Evolutionary conservation across 495 filamentous ascomycete genomes (phyloP), one percentile per base, ranked within the genome.

Genomic region (Entonaema liquescens): DNA sequence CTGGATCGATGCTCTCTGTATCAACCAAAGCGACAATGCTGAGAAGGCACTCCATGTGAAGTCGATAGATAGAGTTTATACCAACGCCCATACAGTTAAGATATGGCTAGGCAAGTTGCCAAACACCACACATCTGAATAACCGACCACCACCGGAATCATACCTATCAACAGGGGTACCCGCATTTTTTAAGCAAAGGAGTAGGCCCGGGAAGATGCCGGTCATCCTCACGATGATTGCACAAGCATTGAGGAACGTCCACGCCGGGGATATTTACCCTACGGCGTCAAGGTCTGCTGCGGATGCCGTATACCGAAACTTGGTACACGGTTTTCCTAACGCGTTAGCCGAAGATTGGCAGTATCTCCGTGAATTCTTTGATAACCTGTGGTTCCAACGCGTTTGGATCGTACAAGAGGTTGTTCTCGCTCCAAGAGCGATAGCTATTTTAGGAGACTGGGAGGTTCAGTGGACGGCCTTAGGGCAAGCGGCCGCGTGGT

Each of bases 1-100:
- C 0, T 80, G 79, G 79, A 58, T 79, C 8, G 76, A 79, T 38
- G 66, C 73, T 38, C 63, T 79, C 33, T 79, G 78, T 58, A 81
- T 79, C 67, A 74, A 79, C 65, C 78, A 81, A 29, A 33, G 7
- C 2, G 61, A 77, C 42, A 67, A 64, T 11, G 61, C 8, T 0
- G 74, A 81, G 47, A 79, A 77, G 31, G 52, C 25, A 0, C 38
- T 58, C 1, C 73, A 78, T 25, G 73, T 79, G 12, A 77, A 67
- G 9, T 52, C 64, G 35, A 80, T 79, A 74, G 67, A 78, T 44
- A 28, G 62, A 36, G 72, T 76, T 25, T 79, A 77, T 42, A 19
- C 65, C 42, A 54, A 68, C n/a, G 65, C 65, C 19, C 23, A 28
- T 21, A 54, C 42, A 0, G 70, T 72, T 2, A 64, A 60, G 59